These are phyloP conservation scores for Penicillium mononematosum DNA, from an alignment of 495 filamentous ascomycete species.

Conservation along the genomic window DNA sequence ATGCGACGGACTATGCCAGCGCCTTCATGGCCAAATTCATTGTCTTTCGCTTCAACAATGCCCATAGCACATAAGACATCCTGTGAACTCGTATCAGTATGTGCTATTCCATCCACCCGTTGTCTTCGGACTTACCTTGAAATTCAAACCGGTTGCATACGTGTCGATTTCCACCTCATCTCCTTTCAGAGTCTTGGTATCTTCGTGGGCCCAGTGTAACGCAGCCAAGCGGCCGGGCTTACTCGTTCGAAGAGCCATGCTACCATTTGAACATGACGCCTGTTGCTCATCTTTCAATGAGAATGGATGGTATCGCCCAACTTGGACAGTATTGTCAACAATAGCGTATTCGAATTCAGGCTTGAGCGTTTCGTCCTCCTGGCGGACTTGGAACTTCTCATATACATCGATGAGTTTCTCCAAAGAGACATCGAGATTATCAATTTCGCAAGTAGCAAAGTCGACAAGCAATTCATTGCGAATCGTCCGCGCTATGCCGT, in stretches of 20 bases:
- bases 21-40: slow-evolving; percentile 42
- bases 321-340: slow-evolving; percentile 20
- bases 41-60: slow-evolving; percentile 29
- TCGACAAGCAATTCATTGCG: slow-evolving; percentile 40
- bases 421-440: slow-evolving; percentile 16
- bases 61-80: slow-evolving; percentile 43
- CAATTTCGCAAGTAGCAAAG: slow-evolving; percentile 45
- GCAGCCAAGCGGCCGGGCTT: slow-evolving; percentile 33
- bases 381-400: slow-evolving; percentile 22
- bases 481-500: slow-evolving; percentile 43
- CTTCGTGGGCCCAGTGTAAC: slow-evolving; percentile 47
- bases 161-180: slow-evolving; percentile 36
- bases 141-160: slow-evolving; percentile 30
- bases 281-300: slow-evolving; percentile 16
- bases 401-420: slow-evolving; percentile 23
- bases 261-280: not conserved
- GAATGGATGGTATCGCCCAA: slow-evolving; percentile 27
- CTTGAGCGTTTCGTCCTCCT: slow-evolving; percentile 8
- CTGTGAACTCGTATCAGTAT: slow-evolving; percentile 9
- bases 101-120: not conserved
- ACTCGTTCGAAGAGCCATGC: slow-evolving; percentile 16
- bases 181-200: slow-evolving; percentile 9
- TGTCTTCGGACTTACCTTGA: slow-evolving; percentile 22
- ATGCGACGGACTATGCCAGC: slow-evolving; percentile 39
- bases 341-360: slow-evolving; percentile 39